Evolutionary conservation across 2,329 filamentous ascomycete genomes (phyloP), one percentile per base, ranked within the genome.

Genomic region (Parascedosporium putredinis): DNA sequence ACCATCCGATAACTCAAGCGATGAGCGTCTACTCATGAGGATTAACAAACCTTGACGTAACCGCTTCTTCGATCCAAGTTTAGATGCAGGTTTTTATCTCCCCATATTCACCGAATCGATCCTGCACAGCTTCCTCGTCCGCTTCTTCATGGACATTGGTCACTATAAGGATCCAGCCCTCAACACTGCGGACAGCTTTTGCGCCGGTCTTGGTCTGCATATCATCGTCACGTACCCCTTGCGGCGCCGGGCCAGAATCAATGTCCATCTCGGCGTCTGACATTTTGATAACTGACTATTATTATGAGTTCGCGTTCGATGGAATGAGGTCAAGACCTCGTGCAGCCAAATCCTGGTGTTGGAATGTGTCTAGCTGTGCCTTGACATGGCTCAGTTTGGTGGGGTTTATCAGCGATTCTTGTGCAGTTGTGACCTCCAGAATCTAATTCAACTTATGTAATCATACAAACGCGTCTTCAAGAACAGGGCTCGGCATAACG

Each of bases 131-230:
- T 70, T 93, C 87, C 68, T 93, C 87, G 58, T 84, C 85, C 46
- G 87, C 86, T 66, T 93, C 87, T 63, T 93, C 87, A 69, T 93
- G 87, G 29, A 93, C 84, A 61, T 93, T 93, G 48, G 86, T 90
- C 56, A 87, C 86, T 55, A 88, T 81, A 60, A 93, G 74, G 66
- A 93, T 93, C 88, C 88, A 93, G 58, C 88, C 87, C 68, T 93
- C 87, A 61, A 93, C 90, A 50, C 84, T 89, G 59, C 87, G 86
- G 52, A 93, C 87, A 22, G 87, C 87, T 1, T 83, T 88, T 50
- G 86, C 86, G 62, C 85, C 84, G 33, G 76, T 73, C 59, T 79
- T 77, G 5, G 86, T 90, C 60, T 81, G 80, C 74, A 88, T 84
- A 60, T 84, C 80, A 58, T 72, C 70, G 55, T 78, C 71, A 59